Conservation (phyloP, 768 basidiomycete genomes). For the Astraeus odoratus region DNA sequence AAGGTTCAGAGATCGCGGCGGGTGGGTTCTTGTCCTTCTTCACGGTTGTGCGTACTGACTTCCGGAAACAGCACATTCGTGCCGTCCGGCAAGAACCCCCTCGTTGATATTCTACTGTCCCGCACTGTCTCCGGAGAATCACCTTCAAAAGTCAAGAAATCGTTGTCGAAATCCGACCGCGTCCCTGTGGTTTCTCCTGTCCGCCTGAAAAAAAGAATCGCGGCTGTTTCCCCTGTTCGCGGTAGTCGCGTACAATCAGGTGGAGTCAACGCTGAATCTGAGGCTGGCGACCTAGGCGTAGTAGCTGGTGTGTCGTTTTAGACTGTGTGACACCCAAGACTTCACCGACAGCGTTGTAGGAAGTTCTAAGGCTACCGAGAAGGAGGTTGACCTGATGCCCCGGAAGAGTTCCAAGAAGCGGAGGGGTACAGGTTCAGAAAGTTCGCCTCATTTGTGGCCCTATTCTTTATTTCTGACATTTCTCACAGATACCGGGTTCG, state of each 20-base stretch:
- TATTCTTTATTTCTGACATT: not conserved
- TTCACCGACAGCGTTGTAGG: not conserved
- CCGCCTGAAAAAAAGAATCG: not conserved
- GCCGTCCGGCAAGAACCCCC: constrained; percentile 41
- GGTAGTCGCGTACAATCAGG: not conserved
- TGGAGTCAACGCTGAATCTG: not conserved
- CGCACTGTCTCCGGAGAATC: constrained; percentile 42
- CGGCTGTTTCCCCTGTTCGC: not conserved
- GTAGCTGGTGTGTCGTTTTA: constrained; percentile 11
- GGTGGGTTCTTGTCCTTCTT: constrained; percentile 32
- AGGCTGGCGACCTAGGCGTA: too few species aligned
- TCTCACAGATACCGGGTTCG: not conserved
- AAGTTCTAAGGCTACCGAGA: not conserved
- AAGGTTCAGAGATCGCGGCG: constrained; percentile 62
- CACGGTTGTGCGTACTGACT: not conserved
- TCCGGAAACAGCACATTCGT: constrained; percentile 41
- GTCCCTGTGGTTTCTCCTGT: not conserved
- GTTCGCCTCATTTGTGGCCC: not conserved
- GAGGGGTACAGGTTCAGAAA: not conserved
- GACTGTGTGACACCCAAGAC: too few species aligned
- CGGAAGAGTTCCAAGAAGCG: not conserved
- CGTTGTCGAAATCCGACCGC: not conserved
- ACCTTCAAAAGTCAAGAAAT: constrained; percentile 28
- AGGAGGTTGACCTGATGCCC: not conserved
- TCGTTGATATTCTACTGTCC: constrained; percentile 48